Percentiles rank a stretch among this genome's conserved stretches.
phyloP scores from a whole-genome alignment of 805 yeast genomes.

The Priceomyces melissophilus region DNA sequence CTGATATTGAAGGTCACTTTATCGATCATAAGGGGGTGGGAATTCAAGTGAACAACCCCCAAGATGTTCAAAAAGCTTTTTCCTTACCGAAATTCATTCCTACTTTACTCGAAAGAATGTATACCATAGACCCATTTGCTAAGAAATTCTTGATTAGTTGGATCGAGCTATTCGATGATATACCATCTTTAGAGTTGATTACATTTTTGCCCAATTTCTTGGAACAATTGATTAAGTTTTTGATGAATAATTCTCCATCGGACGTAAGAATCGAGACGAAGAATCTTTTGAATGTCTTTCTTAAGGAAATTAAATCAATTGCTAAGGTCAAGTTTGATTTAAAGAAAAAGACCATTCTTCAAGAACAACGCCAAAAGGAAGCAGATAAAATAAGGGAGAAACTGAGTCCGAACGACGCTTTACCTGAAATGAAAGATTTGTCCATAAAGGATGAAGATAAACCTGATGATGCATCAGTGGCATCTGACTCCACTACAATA shows the following conservation, averaged over 20 bases:
- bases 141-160: constrained; percentile 90
- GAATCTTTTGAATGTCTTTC: constrained; percentile 65
- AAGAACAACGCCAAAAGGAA: constrained; percentile 17
- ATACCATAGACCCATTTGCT: constrained; percentile 89
- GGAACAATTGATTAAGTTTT: constrained; percentile 75
- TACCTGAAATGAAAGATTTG: constrained; percentile 1
- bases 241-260: constrained; percentile 72
- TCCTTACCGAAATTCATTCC: constrained; percentile 87
- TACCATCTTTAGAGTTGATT: constrained; percentile 85
- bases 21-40: constrained; percentile 59
- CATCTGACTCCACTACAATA: constrained; percentile 24
- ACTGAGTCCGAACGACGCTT: not conserved
- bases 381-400: constrained; percentile 13
- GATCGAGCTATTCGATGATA: constrained; percentile 87
- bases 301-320: constrained; percentile 79
- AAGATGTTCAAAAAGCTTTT: constrained; percentile 65
- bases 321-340: constrained; percentile 61
- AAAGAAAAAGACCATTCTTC: constrained; percentile 21
- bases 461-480: constrained; percentile 19
- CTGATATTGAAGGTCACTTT: constrained; percentile 35
- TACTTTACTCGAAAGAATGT: constrained; percentile 83
- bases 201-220: constrained; percentile 86
- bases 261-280: constrained; percentile 88
- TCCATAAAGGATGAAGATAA: constrained; percentile 7
- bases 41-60: constrained; percentile 56